phyloP scores from a whole-genome alignment of 345 rosid genomes.

The Turnera subulata region DNA sequence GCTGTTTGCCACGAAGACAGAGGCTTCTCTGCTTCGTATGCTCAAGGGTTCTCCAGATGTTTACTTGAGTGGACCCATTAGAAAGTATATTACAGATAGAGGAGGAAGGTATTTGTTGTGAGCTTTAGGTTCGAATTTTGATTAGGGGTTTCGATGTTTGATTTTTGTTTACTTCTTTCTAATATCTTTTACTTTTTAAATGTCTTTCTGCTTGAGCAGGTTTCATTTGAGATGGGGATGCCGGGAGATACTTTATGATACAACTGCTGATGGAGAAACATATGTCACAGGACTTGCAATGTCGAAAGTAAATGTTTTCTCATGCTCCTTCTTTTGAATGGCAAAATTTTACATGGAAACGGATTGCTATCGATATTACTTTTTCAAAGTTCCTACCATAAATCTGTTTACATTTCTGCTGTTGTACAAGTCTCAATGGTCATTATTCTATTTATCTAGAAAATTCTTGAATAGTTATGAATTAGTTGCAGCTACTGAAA shows the following conservation, averaged over 20 bases:
- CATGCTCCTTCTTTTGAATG: not conserved
- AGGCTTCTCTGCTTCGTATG: constrained; percentile 96
- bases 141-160: not conserved
- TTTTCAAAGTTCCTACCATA: not conserved
- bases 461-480: not conserved
- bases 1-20: constrained; percentile 96
- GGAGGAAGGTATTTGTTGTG: constrained; percentile 72
- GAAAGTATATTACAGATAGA: constrained; percentile 73
- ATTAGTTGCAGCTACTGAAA: not conserved
- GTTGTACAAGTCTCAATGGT: not conserved
- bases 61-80: constrained; percentile 91
- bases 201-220: constrained; percentile 42
- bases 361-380: not conserved
- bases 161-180: not conserved
- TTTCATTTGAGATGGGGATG: constrained; percentile 99
- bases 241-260: constrained; percentile 74
- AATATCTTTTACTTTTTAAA: not conserved
- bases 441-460: not conserved
- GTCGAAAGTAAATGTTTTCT: constrained; percentile 60
- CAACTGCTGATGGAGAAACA: constrained; percentile 55
- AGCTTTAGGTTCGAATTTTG: constrained; percentile 3
- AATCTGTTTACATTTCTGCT: not conserved
- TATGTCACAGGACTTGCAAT: constrained; percentile 78
- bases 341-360: constrained; percentile 7
- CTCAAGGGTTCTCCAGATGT: constrained; percentile 97